These are phyloP conservation scores for Pichia norvegensis DNA, from an alignment of 1,139 yeast species.

Conservation along the genomic window DNA sequence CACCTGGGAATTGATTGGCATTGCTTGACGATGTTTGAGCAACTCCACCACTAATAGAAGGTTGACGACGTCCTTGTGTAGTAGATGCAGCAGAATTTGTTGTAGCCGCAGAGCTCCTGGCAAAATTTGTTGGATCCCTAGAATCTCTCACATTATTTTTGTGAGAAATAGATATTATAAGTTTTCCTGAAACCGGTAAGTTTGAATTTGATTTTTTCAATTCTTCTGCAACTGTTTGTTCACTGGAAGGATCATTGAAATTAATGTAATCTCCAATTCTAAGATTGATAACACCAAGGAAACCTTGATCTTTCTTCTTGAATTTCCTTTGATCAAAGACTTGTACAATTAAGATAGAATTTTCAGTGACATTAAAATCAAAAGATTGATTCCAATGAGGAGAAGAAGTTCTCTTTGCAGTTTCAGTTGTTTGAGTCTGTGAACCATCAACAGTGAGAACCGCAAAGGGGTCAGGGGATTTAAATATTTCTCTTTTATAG, in stretches of 20 bases:
- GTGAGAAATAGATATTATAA: slow-evolving; percentile 67
- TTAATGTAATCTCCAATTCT: slow-evolving; percentile 87
- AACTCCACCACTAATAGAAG: neutral
- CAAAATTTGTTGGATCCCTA: slow-evolving; percentile 25
- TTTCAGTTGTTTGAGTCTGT: slow-evolving; percentile 90
- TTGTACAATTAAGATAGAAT: slow-evolving; percentile 83
- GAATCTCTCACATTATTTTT: slow-evolving; percentile 23
- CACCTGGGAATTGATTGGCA: slow-evolving; percentile 23
- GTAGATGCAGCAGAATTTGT: slow-evolving; percentile 1
- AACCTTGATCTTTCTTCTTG: slow-evolving; percentile 98
- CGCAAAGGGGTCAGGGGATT: slow-evolving; percentile 97
- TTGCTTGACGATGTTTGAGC: slow-evolving; percentile 15
- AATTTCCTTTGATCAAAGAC: slow-evolving; percentile 96
- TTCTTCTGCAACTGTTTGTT: slow-evolving; percentile 89
- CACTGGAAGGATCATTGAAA: slow-evolving; percentile 44
- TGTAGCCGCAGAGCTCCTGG: neutral
- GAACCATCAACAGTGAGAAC: slow-evolving; percentile 95
- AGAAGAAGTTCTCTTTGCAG: slow-evolving; percentile 86
- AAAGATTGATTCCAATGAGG: slow-evolving; percentile 98
- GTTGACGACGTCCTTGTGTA: slow-evolving; percentile 1
- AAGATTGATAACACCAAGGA: slow-evolving; percentile 89
- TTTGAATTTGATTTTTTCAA: slow-evolving; percentile 87
- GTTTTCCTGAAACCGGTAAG: slow-evolving; percentile 84
- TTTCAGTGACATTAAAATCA: slow-evolving; percentile 64
- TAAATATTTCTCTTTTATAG: slow-evolving; percentile 88